These are phyloP conservation scores for Geranomyces michiganensis DNA, from an alignment of 192 early-diverging fungal species.

Conservation along the genomic window DNA sequence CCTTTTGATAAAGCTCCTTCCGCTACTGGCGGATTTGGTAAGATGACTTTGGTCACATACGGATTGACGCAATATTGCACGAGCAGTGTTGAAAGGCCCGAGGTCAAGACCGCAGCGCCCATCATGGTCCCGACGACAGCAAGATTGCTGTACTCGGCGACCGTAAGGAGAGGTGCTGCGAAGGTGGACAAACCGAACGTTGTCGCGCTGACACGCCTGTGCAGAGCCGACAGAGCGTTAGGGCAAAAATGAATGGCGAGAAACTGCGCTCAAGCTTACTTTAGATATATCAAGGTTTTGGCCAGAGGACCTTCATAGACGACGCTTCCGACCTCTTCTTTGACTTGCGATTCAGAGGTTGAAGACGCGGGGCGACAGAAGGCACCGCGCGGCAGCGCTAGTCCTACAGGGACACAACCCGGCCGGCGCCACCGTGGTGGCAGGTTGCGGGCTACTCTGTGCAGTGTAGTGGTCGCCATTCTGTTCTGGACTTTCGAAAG, in stretches of 20 bases:
- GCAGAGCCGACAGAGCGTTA: neutral
- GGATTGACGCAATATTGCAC: conserved; percentile 33
- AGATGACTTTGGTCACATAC: conserved; percentile 22
- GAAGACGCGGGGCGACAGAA: too few relatives aligned
- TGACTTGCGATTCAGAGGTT: too few relatives aligned
- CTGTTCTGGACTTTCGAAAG: too few relatives aligned
- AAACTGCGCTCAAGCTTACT: conserved; percentile 12
- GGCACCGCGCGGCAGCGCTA: too few relatives aligned
- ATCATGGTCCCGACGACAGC: conserved; percentile 36
- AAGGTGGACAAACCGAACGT: conserved; percentile 23
- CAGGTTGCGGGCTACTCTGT: too few relatives aligned
- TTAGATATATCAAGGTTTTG: conserved; percentile 24
- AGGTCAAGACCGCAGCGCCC: conserved; percentile 31
- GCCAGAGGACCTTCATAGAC: conserved; percentile 15
- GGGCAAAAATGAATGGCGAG: neutral
- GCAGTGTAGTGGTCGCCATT: too few relatives aligned
- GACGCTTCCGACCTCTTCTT: neutral
- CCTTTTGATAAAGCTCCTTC: neutral
- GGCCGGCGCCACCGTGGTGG: too few relatives aligned
- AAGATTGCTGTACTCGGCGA: conserved; percentile 21
- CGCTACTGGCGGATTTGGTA: neutral
- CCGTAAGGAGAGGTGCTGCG: conserved; percentile 9
- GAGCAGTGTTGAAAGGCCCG: conserved; percentile 21
- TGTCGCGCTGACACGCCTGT: conserved; percentile 26
- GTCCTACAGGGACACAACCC: too few relatives aligned